These are phyloP conservation scores for Eucalyptus regnans DNA, from an alignment of 345 rosid species.

Conservation along the genomic window DNA sequence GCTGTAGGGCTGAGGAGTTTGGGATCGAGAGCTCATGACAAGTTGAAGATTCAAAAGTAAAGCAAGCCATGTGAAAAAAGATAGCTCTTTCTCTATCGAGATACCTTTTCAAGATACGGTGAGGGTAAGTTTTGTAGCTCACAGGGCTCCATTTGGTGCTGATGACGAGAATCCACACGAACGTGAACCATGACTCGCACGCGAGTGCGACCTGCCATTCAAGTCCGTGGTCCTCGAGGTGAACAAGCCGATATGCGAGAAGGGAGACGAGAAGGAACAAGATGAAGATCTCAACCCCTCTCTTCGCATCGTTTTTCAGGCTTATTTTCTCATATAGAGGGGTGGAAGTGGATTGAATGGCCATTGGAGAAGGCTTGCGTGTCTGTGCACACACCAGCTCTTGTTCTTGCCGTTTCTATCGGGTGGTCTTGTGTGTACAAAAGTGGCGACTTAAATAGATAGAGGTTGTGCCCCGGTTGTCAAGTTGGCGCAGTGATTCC, in stretches of 20 bases:
- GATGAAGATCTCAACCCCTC: conserved; percentile 14
- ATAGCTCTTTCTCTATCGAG: neutral
- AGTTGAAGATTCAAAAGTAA: neutral
- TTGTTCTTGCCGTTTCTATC: neutral
- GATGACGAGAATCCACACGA: conserved; percentile 32
- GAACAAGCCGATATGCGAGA: conserved; percentile 19
- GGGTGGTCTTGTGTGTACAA: neutral
- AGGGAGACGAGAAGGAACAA: conserved; percentile 21
- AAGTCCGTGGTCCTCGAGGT: conserved; percentile 16
- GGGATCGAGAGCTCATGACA: neutral
- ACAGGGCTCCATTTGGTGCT: conserved; percentile 55
- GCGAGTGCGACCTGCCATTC: conserved; percentile 53
- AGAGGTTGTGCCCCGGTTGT: neutral
- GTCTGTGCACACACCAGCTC: neutral
- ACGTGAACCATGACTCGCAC: conserved; percentile 54
- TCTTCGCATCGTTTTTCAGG: conserved; percentile 5
- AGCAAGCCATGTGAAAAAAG: neutral
- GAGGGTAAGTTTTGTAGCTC: conserved; percentile 21
- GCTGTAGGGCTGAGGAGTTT: neutral
- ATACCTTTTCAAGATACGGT: conserved; percentile 32
- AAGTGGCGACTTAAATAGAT: neutral
- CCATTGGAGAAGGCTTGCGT: neutral
- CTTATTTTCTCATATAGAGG: conserved; percentile 14
- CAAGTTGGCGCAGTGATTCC: neutral
- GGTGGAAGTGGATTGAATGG: neutral